Base-by-base conservation (phyloP, 768 basidiomycete species). In the Podaxis sp. region DNA sequence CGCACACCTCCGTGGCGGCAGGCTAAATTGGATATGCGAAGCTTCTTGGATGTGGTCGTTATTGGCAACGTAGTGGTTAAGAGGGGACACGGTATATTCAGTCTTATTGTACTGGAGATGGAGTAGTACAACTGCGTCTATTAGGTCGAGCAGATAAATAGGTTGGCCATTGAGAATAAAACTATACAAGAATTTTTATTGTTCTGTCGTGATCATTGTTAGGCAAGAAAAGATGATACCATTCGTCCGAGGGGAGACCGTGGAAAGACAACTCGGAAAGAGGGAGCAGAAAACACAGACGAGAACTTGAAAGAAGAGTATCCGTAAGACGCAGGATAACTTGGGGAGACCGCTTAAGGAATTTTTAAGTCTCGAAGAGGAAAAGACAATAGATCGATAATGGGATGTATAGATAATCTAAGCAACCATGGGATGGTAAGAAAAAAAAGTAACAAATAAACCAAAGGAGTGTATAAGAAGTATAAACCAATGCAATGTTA, bases 381-480 rank as follows among this genome's bases (percentile, higher is more conserved):
- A 63, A 59, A 44, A 63, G 52, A 40, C n/a, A 58, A 66, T 38
- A 63, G 44, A 49, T 53, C 36, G 52, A 61, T 46, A 63, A 54
- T 59, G 28, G 44, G 57, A 56, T 57, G 62, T 65, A 59, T 65
- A 66, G 59, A 61, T 66, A 64, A 59, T 64, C 46, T 61, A 57
- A 57, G 36, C 36, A 40, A 61, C 53, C 55, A 53, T 54, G 30
- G 40, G 24, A 30, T 22, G 36, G 48, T 51, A 57, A 44, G 36
- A 54, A 48, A 63, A 63, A 64, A 48, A 56, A 26, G 42, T 39
- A 63, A 46, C 28, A 59, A 64, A 56, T 48, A 52, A 65, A 53
- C 42, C 59, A 60, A 59, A 57, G 12, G 52, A 56, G 42, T 52
- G 42, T 17, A 53, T 61, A 59, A 59, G 63, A 65, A 61, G 65